Percentiles rank a stretch among this genome's conserved stretches.
phyloP scores from a whole-genome alignment of 805 yeast species.

The Lachancea sp. region DNA sequence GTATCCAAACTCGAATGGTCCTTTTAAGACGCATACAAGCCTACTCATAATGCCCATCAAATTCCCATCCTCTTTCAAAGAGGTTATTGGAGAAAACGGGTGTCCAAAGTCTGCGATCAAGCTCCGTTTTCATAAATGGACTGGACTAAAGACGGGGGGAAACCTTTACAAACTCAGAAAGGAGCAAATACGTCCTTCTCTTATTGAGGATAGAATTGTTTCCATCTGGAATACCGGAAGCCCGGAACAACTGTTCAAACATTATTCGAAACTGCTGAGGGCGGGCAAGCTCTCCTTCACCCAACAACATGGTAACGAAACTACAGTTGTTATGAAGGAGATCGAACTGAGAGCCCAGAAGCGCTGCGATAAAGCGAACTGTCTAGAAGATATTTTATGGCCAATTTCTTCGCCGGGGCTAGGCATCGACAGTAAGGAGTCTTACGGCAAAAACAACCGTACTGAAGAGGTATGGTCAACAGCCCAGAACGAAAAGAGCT shows the following conservation, averaged over 20 bases:
- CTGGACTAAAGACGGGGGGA: conserved; percentile 2
- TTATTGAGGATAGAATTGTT: conserved; percentile 10
- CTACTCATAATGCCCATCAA: conserved; percentile 19
- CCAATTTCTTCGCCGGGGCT: background rate
- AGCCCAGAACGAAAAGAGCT: background rate
- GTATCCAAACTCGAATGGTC: background rate
- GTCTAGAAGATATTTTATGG: background rate
- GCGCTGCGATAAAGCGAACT: conserved; percentile 1
- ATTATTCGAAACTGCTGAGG: background rate
- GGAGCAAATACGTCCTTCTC: conserved; percentile 9
- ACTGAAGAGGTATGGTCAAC: background rate
- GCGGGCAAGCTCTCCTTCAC: background rate
- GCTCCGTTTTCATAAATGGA: conserved; percentile 14
- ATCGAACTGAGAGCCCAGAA: conserved; percentile 1
- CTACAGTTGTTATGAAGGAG: conserved; percentile 7
- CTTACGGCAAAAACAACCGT: background rate
- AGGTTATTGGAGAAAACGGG: conserved; percentile 12
- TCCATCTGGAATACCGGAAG: conserved; percentile 17
- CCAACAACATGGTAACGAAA: background rate
- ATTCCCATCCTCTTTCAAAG: conserved; percentile 13
- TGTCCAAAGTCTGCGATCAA: conserved; percentile 12
- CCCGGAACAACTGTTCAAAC: conserved; percentile 11
- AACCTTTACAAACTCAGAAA: conserved; percentile 5
- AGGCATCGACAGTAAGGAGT: background rate
- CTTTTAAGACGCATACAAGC: conserved; percentile 15